Evolutionary conservation across 169 alveolate genomes (phyloP), one percentile per base, ranked within the genome.

Genomic region (Neospora caninum): DNA sequence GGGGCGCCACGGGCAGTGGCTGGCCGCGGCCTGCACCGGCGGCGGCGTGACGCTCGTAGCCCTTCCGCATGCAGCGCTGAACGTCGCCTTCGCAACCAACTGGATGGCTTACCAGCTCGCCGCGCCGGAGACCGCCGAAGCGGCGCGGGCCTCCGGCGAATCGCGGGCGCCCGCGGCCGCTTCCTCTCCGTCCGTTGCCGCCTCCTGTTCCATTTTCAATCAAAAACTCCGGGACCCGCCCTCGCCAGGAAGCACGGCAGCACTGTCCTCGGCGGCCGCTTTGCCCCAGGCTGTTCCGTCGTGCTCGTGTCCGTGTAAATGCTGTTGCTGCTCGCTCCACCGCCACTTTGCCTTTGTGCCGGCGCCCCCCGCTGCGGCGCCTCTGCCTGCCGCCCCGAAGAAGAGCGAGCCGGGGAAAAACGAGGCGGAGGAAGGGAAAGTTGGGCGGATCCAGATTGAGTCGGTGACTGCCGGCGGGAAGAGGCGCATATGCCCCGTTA

Each of bases 1-100:
- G 89, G 89, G 89, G 41, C 89, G 89, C 25, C 89, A 82, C 13
- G 89, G 89, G 39, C 89, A 82, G 89, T 82, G 89, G 89, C 67
- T 82, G 6, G 89, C 89, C 20, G 89, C 89, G n/a, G 89, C 89
- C 0, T 82, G 89, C 67, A 82, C 89, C 27, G 89, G 89, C 41
- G 89, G 89, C 67, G 53, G 67, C 38, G 89, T 82, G 89, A 82
- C 89, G n/a, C 89, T 82, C 13, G 36, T 82, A 64, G 6, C 43
- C 34, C n/a, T 82, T 82, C 89, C 89, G 10, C 89, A 82, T 36
- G 89, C 86, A n/a, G 45, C 86, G 1, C 22, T 78, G 49, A 16
- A 38, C 1, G 45, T 38, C 4, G 0, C 27, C 39, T 78, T 78
- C 27, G 86, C 49, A 0, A 78, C 86, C 39, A 78, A 78, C 86